phyloP scores from a whole-genome alignment of 2,329 filamentous ascomycete species.

The Rachicladosporium sp. region DNA sequence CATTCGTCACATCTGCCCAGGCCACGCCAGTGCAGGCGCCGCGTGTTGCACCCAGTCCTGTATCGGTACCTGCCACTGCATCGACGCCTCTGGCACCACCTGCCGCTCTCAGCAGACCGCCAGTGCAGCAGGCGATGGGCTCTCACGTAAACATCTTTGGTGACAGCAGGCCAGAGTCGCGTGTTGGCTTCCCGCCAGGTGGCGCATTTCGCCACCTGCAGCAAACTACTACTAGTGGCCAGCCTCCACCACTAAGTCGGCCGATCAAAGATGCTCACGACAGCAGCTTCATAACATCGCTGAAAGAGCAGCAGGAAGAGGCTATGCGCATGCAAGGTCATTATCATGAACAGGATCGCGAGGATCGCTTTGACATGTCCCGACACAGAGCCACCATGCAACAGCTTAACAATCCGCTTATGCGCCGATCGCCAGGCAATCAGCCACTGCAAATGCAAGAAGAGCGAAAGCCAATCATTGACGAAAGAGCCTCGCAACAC shows the following conservation, averaged over 20 bases:
- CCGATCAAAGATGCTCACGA: conserved; percentile 8
- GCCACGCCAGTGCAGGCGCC: conserved; percentile 18
- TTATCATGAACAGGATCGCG: conserved; percentile 13
- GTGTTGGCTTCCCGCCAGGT: conserved; percentile 10
- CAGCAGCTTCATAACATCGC: conserved; percentile 14
- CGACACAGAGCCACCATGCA: conserved; percentile 10
- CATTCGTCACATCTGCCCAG: conserved; percentile 20
- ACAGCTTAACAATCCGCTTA: conserved; percentile 13
- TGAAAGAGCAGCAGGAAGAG: conserved; percentile 21
- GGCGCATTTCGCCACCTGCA: conserved; percentile 10
- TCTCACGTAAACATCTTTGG: conserved; percentile 20
- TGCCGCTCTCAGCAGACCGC: conserved; percentile 7
- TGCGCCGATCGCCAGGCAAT: conserved; percentile 12
- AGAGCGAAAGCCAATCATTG: conserved; percentile 17
- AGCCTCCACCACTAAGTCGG: conserved; percentile 10
- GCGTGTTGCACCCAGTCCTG: conserved; percentile 17
- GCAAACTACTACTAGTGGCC: conserved; percentile 12
- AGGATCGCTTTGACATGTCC: conserved; percentile 14
- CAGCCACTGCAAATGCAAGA: conserved; percentile 11
- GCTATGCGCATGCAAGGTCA: conserved; percentile 19
- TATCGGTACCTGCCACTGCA: conserved; percentile 12
- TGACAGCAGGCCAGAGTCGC: conserved; percentile 18
- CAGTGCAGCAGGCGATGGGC: conserved; percentile 16
- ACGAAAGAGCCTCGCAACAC: conserved; percentile 20
- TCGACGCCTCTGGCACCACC: conserved; percentile 11